Evolutionary conservation across 2,329 filamentous ascomycete genomes (phyloP), one percentile per base, ranked within the genome.

Genomic region (Phialocephala subalpina): DNA sequence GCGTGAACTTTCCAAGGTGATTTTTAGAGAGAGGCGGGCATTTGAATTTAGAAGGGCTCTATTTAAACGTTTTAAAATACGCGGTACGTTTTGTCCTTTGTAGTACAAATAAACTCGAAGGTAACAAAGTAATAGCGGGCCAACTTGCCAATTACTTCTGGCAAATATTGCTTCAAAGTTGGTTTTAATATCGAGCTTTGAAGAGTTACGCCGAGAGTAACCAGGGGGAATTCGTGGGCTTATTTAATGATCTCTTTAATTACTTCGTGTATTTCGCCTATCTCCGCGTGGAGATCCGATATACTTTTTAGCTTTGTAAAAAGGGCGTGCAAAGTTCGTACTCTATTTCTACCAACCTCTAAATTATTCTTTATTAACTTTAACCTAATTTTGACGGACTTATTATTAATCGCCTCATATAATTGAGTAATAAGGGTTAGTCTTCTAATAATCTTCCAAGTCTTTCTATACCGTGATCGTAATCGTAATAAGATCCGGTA

Each of bases 1-100:
- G 83, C 83, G 66, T 86, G 83, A 27, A 85, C 76, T 58, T 78
- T 81, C n/a, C 22, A 60, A n/a, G 33, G 40, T 47, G 22, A 45
- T 25, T 22, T 25, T n/a, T n/a, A 49, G 7, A 60, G 29, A 57
- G 29, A 59, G 27, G 40, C 29, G 58, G 58, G 71, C 42, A 49
- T 67, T 29, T 58, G 40, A 64, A 66, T 68, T 49, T 67, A 20
- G 22, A 75, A 70, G 6, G 68, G 27, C 62, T 74, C 68, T 8
- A 75, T 66, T 18, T 71, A 27, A 22, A 75, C 66, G 52, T 66
- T 67, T 4, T 68, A 53, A 66, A 77, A 77, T 16, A 75, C 60
- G 3, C 59, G 57, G 20, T 63, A 70, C 57, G 68, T 60, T 58
- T 66, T 74, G 29, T 67, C 52, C 55, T 70, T 70, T 18, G 71